A percentile compares a stretch with the other conserved stretches of the same genome.
These are phyloP conservation scores for Juglanconis sp. DNA, from an alignment of 2,329 filamentous ascomycete genomes.

Conservation along the genomic window DNA sequence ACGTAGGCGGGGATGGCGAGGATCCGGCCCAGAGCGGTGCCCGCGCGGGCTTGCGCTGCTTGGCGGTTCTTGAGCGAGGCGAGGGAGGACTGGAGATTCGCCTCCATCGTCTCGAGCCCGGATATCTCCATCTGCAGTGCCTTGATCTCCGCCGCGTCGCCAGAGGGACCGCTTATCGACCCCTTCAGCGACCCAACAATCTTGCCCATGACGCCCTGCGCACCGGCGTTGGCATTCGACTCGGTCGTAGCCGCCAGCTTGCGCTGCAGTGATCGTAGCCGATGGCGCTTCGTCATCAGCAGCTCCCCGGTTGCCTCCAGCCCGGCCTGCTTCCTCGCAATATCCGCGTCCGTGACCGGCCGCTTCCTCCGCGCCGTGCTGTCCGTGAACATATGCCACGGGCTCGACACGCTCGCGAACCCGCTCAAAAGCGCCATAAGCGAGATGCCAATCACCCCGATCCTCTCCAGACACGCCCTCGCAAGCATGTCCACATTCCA, in stretches of 20 bases:
- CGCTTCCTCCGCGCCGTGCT: slow-evolving; percentile 47
- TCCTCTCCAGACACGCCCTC: slow-evolving; percentile 60
- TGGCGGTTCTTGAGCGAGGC: slow-evolving; percentile 60
- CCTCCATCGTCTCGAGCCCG: slow-evolving; percentile 77
- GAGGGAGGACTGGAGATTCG: slow-evolving; percentile 64
- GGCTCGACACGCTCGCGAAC: slow-evolving; percentile 82
- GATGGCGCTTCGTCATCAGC: slow-evolving; percentile 70
- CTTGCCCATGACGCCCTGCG: slow-evolving; percentile 65
- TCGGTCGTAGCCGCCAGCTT: slow-evolving; percentile 40
- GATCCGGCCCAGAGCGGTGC: slow-evolving; percentile 64
- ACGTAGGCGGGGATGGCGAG: slow-evolving; percentile 60
- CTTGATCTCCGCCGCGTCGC: slow-evolving; percentile 57
- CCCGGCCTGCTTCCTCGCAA: slow-evolving; percentile 74
- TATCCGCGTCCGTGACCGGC: slow-evolving; percentile 69
- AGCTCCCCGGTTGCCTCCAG: slow-evolving; percentile 77
- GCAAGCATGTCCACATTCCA: slow-evolving; percentile 35
- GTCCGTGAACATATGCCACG: slow-evolving; percentile 79
- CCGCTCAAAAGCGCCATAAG: slow-evolving; percentile 86
- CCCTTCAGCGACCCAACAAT: slow-evolving; percentile 59
- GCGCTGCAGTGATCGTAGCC: slow-evolving; percentile 66
- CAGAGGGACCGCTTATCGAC: slow-evolving; percentile 60
- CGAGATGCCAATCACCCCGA: slow-evolving; percentile 81
- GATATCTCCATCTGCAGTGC: slow-evolving; percentile 70
- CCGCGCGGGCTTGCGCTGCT: slow-evolving; percentile 62
- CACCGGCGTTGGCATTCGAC: slow-evolving; percentile 29